phyloP scores from a whole-genome alignment of 2,329 filamentous ascomycete genomes.

The Mollisia scopiformis region DNA sequence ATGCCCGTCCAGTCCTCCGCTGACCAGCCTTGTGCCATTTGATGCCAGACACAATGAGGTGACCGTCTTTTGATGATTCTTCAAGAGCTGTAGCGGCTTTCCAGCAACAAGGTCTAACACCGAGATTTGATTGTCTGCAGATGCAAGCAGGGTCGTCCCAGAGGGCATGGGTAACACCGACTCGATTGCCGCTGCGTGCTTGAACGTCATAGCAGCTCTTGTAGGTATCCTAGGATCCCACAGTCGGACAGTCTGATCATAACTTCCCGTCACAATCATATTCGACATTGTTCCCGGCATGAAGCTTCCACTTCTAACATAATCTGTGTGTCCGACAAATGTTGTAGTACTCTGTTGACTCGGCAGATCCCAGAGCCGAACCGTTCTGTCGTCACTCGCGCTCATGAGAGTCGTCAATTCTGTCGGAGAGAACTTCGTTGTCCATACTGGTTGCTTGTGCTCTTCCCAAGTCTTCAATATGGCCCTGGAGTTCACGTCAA shows the following conservation, averaged over 20 bases:
- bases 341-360: slow-evolving; percentile 74
- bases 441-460: slow-evolving; percentile 93
- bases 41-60: slow-evolving; percentile 84
- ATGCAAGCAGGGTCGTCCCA: slow-evolving; percentile 83
- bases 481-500: slow-evolving; percentile 85
- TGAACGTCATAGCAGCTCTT: slow-evolving; percentile 85
- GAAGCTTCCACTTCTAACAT: slow-evolving; percentile 85
- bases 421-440: slow-evolving; percentile 87
- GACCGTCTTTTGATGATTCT: slow-evolving; percentile 97
- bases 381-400: slow-evolving; percentile 89
- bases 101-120: slow-evolving; percentile 93
- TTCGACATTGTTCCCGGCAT: slow-evolving; percentile 73
- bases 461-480: slow-evolving; percentile 95
- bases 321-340: slow-evolving; percentile 88
- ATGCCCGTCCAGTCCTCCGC: slow-evolving; percentile 90
- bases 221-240: slow-evolving; percentile 85
- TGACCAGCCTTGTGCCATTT: slow-evolving; percentile 78
- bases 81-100: slow-evolving; percentile 82
- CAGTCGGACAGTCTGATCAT: slow-evolving; percentile 89
- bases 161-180: slow-evolving; percentile 84
- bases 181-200: slow-evolving; percentile 89
- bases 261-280: slow-evolving; percentile 86
- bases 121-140: slow-evolving; percentile 83
- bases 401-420: slow-evolving; percentile 86
- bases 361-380: slow-evolving; percentile 92